A percentile compares a stretch with the other conserved stretches of the same genome.
Evolutionary conservation across 2,329 filamentous ascomycete genomes (phyloP).

Genomic region (Pseudogymnoascus sp.): DNA sequence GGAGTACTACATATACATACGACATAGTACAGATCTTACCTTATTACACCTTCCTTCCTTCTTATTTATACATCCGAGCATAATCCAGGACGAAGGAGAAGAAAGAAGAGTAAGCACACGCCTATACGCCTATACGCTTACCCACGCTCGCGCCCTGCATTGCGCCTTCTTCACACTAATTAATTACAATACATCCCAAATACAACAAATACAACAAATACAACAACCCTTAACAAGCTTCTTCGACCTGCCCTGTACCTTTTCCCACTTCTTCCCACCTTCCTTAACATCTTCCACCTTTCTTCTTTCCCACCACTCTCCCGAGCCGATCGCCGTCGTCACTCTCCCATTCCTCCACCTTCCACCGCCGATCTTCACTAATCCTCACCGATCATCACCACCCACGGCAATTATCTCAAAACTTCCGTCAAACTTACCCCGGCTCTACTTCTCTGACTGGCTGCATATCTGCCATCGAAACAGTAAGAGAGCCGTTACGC

Average conservation of each 20-base stretch:
- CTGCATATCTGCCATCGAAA: neutral
- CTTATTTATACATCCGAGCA: neutral
- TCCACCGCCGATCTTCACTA: neutral
- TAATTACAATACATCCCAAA: neutral
- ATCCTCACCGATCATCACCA: neutral
- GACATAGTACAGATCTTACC: neutral
- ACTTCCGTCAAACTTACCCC: neutral
- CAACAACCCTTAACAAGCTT: neutral
- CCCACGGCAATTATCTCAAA: neutral
- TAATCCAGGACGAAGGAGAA: neutral
- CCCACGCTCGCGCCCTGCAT: neutral
- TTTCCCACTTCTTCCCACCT: neutral
- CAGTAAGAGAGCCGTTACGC: neutral
- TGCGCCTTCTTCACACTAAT: neutral
- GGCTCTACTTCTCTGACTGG: neutral
- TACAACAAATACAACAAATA: neutral
- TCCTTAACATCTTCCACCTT: neutral
- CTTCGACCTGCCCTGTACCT: neutral
- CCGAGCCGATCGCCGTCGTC: neutral
- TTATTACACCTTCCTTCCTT: neutral
- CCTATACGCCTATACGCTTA: neutral
- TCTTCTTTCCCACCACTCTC: neutral
- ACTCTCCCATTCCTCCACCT: neutral
- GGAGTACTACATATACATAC: neutral
- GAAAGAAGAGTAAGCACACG: neutral